Evolutionary conservation across 1,139 yeast species (phyloP).

Genomic region (Blastobotrys ciferrii): DNA sequence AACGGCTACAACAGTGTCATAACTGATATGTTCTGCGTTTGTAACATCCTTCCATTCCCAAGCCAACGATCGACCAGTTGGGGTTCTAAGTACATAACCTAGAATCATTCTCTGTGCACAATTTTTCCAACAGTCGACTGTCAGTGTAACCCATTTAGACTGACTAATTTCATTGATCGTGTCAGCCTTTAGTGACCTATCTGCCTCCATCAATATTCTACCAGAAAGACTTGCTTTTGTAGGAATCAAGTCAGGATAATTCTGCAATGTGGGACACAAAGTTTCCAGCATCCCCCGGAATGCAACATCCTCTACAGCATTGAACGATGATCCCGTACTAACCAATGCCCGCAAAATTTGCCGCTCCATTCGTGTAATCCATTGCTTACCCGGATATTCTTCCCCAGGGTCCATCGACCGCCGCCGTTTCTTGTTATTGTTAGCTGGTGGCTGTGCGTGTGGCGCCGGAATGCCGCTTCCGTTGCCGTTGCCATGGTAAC

Average conservation of each 20-base stretch:
- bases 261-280: conserved; percentile 10
- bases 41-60: conserved; percentile 17
- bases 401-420: not conserved
- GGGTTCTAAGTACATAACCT: conserved; percentile 15
- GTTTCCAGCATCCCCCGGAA: conserved; percentile 15
- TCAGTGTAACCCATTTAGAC: conserved; percentile 15
- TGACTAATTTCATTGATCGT: conserved; percentile 12
- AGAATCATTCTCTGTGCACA: conserved; percentile 9
- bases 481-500: conserved; percentile 3
- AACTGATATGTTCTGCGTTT: not conserved
- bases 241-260: conserved; percentile 13
- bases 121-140: conserved; percentile 18
- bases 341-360: conserved; percentile 14
- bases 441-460: not conserved
- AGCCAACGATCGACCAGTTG: conserved; percentile 12
- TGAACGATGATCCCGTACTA: conserved; percentile 12
- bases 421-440: not conserved
- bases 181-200: conserved; percentile 9
- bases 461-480: not conserved
- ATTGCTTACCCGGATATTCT: not conserved
- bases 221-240: conserved; percentile 2
- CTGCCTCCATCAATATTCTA: conserved; percentile 12
- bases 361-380: conserved; percentile 16
- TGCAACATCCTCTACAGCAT: conserved; percentile 11
- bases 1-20: conserved; percentile 6